Conservation (phyloP, 2,329 filamentous ascomycete species). For the Venturia aucupariae region DNA sequence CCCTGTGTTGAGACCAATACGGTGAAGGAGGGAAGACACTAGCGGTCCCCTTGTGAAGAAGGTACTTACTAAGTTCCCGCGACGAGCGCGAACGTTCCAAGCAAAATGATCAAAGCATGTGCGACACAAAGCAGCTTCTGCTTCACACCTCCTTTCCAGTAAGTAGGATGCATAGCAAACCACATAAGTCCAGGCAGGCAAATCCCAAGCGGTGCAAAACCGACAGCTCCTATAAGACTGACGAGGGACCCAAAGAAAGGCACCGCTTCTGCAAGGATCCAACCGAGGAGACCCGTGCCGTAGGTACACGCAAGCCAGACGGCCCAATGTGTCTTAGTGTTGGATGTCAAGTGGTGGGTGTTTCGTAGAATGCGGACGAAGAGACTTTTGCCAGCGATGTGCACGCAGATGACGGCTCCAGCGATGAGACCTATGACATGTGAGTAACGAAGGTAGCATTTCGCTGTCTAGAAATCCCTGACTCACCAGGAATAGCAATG, state of each 20-base stretch:
- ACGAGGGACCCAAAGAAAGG: slow-evolving; percentile 6
- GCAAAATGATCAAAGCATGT: slow-evolving; percentile 4
- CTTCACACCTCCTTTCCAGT: background rate
- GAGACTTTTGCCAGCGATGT: slow-evolving; percentile 10
- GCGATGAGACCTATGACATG: background rate
- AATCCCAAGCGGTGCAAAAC: slow-evolving; percentile 9
- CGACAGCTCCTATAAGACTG: background rate
- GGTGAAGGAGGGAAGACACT: too few relatives aligned
- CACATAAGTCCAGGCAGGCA: slow-evolving; percentile 7
- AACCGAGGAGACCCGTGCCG: slow-evolving; percentile 1
- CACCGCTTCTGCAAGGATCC: background rate
- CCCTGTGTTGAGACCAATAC: too few relatives aligned
- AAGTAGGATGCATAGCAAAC: background rate
- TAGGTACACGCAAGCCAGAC: slow-evolving; percentile 4
- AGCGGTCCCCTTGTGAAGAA: background rate
- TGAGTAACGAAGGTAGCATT: background rate
- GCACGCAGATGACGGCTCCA: slow-evolving; percentile 5
- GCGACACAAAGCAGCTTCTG: background rate
- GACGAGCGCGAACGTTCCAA: slow-evolving; percentile 4
- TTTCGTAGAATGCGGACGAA: slow-evolving; percentile 12
- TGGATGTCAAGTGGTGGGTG: background rate
- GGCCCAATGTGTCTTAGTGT: slow-evolving; percentile 1
- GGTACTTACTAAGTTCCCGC: background rate
- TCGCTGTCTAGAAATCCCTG: background rate
- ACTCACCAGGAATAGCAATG: slow-evolving; percentile 5